phyloP scores from a whole-genome alignment of 177 flowering plant genomes.

The Vitis hybrid region DNA sequence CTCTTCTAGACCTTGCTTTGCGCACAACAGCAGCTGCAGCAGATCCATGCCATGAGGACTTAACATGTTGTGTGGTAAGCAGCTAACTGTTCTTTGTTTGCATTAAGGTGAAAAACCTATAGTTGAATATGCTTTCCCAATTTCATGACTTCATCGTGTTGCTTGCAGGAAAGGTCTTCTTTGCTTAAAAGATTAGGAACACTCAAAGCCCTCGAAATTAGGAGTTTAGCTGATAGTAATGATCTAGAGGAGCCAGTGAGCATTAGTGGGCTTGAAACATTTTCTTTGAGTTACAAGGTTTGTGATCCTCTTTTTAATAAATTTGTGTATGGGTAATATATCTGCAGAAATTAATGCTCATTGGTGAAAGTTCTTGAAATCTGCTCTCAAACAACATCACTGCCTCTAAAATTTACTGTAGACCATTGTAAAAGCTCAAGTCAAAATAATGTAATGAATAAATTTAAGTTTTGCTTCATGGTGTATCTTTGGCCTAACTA shows the following conservation, averaged over 20 bases:
- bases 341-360: too few species aligned
- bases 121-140: neutral
- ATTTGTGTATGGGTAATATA: too few species aligned
- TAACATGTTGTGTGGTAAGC: constrained; percentile 88
- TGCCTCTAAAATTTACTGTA: too few species aligned
- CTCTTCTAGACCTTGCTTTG: constrained; percentile 94
- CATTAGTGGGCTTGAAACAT: constrained; percentile 89
- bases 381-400: too few species aligned
- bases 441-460: too few species aligned
- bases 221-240: constrained; percentile 33
- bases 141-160: constrained; percentile 13
- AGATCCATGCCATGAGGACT: constrained; percentile 92
- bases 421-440: too few species aligned
- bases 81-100: constrained; percentile 5
- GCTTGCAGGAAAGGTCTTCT: constrained; percentile 69
- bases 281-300: constrained; percentile 93
- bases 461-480: neutral
- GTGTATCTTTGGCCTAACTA: neutral
- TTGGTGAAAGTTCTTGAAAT: too few species aligned
- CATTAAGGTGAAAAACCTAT: neutral
- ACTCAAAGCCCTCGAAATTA: constrained; percentile 56
- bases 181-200: constrained; percentile 69
- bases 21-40: constrained; percentile 94
- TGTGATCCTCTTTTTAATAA: neutral
- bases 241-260: constrained; percentile 66